Percentiles rank a stretch among this genome's conserved stretches.
These are phyloP conservation scores for Rhynchospora pubera DNA, from an alignment of 176 grass and related monocot genomes.

Conservation along the genomic window DNA sequence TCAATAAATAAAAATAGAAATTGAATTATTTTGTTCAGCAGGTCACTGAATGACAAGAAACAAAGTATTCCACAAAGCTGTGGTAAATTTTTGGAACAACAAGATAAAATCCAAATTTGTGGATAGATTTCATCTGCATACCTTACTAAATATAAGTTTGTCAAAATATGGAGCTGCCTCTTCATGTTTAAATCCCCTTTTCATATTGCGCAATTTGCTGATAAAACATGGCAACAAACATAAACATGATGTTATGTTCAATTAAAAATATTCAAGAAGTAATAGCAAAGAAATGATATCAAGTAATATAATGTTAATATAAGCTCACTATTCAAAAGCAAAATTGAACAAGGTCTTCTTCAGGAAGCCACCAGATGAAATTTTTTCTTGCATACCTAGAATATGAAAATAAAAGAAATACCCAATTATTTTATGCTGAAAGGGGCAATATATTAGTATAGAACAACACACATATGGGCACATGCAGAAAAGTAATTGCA, in stretches of 20 bases:
- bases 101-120: too few relatives aligned
- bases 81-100: too few relatives aligned
- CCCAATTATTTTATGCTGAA: neutral
- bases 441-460: neutral
- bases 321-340: conserved; percentile 88
- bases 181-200: conserved; percentile 69
- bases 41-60: neutral
- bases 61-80: neutral
- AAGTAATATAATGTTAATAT: neutral
- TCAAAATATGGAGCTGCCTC: conserved; percentile 73
- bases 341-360: conserved; percentile 75
- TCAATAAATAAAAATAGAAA: conserved; percentile 17
- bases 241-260: neutral
- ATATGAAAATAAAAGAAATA: neutral
- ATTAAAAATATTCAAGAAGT: neutral
- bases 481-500: neutral
- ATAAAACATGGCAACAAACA: conserved; percentile 18
- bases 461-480: neutral
- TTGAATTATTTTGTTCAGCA: neutral
- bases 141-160: conserved; percentile 92
- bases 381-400: conserved; percentile 77
- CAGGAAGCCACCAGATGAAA: conserved; percentile 64
- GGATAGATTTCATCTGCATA: neutral
- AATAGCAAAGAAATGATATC: neutral
- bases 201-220: conserved; percentile 92